These are phyloP conservation scores for Paramyrothecium roridum DNA, from an alignment of 2,329 filamentous ascomycete species.

Conservation along the genomic window DNA sequence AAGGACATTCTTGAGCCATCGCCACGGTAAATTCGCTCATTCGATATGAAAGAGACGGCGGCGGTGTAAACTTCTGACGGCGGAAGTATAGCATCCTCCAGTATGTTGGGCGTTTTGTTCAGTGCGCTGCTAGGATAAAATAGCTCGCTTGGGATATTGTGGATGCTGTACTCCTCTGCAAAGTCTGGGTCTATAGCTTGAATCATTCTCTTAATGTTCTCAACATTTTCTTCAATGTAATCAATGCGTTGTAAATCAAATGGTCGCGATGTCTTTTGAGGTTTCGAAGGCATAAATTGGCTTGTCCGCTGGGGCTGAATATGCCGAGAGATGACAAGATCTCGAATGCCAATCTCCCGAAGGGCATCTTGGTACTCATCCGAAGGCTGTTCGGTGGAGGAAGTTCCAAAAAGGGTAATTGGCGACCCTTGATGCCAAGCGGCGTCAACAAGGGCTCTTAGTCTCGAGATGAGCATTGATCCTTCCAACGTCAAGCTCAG, in stretches of 20 bases:
- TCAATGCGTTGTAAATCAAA: constrained; percentile 20
- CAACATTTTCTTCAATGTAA: constrained; percentile 41
- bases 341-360: constrained; percentile 34
- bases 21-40: constrained; percentile 10
- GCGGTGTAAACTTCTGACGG: constrained; percentile 36
- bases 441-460: constrained; percentile 70
- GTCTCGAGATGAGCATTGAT: constrained; percentile 62
- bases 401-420: constrained; percentile 78
- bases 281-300: constrained; percentile 6
- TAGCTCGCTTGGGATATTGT: background rate
- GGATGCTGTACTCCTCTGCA: constrained; percentile 15
- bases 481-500: constrained; percentile 69
- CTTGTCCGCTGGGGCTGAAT: constrained; percentile 24
- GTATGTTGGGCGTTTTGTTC: constrained; percentile 20
- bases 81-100: constrained; percentile 32
- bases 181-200: constrained; percentile 29
- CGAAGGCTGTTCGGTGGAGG: constrained; percentile 50
- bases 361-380: constrained; percentile 38
- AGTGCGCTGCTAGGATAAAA: constrained; percentile 6
- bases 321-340: constrained; percentile 35
- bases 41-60: constrained; percentile 26
- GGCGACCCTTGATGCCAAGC: constrained; percentile 68
- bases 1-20: constrained; percentile 8
- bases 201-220: constrained; percentile 46
- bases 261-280: constrained; percentile 18